Conservation (phyloP, 768 basidiomycete genomes). For the Kwoniella newhampshirensis region DNA sequence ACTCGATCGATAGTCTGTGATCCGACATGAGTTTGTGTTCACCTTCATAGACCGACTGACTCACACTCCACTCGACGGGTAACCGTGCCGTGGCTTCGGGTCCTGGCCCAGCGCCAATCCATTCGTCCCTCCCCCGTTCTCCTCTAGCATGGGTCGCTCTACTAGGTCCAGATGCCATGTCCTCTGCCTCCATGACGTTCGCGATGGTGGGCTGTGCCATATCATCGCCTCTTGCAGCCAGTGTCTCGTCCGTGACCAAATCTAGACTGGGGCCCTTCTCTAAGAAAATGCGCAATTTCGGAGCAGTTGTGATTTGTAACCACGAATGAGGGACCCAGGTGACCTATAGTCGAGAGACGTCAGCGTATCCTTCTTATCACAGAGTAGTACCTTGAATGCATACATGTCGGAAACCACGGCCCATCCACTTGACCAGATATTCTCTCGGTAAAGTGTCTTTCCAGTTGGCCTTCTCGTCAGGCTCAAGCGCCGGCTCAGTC, state of each 20-base stretch:
- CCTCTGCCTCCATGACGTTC: slow-evolving; percentile 47
- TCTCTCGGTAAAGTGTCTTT: slow-evolving; percentile 74
- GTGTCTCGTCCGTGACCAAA: slow-evolving; percentile 57
- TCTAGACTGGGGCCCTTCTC: slow-evolving; percentile 66
- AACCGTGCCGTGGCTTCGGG: slow-evolving; percentile 69
- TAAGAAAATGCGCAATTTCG: slow-evolving; percentile 76
- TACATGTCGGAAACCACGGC: slow-evolving; percentile 67
- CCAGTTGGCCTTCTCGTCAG: slow-evolving; percentile 57
- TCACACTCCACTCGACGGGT: slow-evolving; percentile 68
- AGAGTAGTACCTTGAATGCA: slow-evolving; percentile 12
- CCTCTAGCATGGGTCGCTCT: slow-evolving; percentile 20
- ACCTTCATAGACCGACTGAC: slow-evolving; percentile 1
- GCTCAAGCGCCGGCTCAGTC: slow-evolving; percentile 58
- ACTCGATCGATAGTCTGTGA: slow-evolving; percentile 78
- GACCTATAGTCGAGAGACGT: slow-evolving; percentile 44
- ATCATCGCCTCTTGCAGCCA: slow-evolving; percentile 46
- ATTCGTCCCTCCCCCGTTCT: slow-evolving; percentile 17
- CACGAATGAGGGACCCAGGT: slow-evolving; percentile 94
- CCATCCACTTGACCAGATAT: slow-evolving; percentile 88
- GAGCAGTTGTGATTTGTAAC: slow-evolving; percentile 67
- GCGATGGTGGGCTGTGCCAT: slow-evolving; percentile 44
- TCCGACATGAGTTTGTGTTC: not conserved
- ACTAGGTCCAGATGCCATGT: slow-evolving; percentile 56
- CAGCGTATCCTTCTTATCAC: not conserved
- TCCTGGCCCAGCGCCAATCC: slow-evolving; percentile 57